These are phyloP conservation scores for Jamesozyma spencerorum DNA, from an alignment of 805 yeast species.

Conservation along the genomic window DNA sequence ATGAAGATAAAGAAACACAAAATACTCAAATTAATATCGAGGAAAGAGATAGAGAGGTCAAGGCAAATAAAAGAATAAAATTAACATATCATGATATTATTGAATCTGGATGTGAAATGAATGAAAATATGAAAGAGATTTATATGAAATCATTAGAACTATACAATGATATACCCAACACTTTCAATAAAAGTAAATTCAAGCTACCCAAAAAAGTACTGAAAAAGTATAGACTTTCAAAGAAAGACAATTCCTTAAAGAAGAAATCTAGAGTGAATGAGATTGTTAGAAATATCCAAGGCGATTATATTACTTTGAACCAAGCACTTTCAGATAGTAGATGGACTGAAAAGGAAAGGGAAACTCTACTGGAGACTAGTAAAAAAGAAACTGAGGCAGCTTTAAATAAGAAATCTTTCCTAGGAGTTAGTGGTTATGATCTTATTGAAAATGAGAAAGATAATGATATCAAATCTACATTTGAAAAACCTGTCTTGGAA, in stretches of 20 bases:
- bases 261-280: neutral
- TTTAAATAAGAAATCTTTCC: constrained; percentile 15
- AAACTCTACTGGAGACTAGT: constrained; percentile 6
- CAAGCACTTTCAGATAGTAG: constrained; percentile 14
- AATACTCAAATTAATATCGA: neutral
- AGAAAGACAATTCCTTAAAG: constrained; percentile 3
- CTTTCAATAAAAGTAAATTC: constrained; percentile 15
- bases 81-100: constrained; percentile 24
- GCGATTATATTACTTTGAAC: constrained; percentile 12
- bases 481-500: neutral
- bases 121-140: constrained; percentile 24
- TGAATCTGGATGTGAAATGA: constrained; percentile 24
- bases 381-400: constrained; percentile 9
- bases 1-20: neutral
- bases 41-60: constrained; percentile 1
- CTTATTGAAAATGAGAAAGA: constrained; percentile 1
- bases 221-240: constrained; percentile 13
- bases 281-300: constrained; percentile 6
- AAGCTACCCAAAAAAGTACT: constrained; percentile 20
- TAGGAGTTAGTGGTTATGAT: constrained; percentile 12
- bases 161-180: constrained; percentile 24
- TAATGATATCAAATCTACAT: neutral
- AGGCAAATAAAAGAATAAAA: constrained; percentile 11
- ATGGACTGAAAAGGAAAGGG: constrained; percentile 13
- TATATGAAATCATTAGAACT: constrained; percentile 28